phyloP scores from a whole-genome alignment of 371 early-diverging fungal species.

The Syncephalastrum contaminatum region DNA sequence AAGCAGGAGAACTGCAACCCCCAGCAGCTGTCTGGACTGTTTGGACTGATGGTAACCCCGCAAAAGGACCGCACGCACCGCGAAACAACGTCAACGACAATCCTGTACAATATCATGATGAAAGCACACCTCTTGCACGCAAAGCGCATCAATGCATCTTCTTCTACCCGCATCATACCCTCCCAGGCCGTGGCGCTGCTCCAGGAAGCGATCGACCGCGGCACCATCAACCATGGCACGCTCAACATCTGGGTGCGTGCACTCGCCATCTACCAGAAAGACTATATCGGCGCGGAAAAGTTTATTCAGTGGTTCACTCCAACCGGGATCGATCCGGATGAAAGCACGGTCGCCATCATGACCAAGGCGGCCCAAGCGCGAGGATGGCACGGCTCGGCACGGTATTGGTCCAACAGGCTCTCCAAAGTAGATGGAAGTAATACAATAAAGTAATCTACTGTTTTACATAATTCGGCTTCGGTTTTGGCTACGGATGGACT shows the following conservation, averaged over 20 bases:
- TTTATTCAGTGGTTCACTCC: slow-evolving; percentile 19
- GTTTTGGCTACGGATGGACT: too few relatives aligned
- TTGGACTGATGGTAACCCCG: slow-evolving; percentile 17
- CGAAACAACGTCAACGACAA: slow-evolving; percentile 6
- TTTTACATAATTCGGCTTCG: too few relatives aligned
- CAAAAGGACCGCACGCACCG: background rate
- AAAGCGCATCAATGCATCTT: too few relatives aligned
- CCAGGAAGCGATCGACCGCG: too few relatives aligned
- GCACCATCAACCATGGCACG: slow-evolving; percentile 22
- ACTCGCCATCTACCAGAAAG: slow-evolving; percentile 27
- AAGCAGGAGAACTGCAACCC: slow-evolving; percentile 15
- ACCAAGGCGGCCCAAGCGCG: too few relatives aligned
- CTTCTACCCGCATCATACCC: too few relatives aligned
- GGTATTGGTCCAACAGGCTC: too few relatives aligned
- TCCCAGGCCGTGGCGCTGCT: too few relatives aligned
- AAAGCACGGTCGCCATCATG: too few relatives aligned
- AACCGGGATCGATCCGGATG: slow-evolving; percentile 20
- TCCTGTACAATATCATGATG: slow-evolving; percentile 47
- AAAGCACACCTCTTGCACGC: slow-evolving; percentile 37
- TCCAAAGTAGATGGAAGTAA: too few relatives aligned
- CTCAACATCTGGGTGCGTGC: slow-evolving; percentile 47
- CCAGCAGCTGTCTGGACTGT: slow-evolving; percentile 12
- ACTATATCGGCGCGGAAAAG: slow-evolving; percentile 29
- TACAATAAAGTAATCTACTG: too few relatives aligned
- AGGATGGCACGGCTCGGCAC: too few relatives aligned